Evolutionary conservation across 495 filamentous ascomycete species (phyloP).

Genomic region (Cercophora newfieldiana): DNA sequence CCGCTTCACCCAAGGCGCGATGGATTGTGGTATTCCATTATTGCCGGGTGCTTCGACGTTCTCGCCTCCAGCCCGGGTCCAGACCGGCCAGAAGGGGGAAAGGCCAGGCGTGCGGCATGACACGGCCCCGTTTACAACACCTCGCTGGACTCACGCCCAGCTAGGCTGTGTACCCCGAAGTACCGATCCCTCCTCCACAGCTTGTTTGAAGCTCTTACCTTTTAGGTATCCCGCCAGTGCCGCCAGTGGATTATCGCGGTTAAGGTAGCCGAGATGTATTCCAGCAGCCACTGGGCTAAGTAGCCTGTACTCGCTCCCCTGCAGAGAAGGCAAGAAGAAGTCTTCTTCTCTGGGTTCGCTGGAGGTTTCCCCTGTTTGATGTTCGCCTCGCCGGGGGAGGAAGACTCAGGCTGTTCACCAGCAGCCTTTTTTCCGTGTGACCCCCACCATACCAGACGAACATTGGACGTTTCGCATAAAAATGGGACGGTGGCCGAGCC

Average conservation of each 20-base stretch:
- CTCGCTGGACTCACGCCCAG: slow-evolving; percentile 3
- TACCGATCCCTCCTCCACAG: not conserved
- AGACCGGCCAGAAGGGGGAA: not conserved
- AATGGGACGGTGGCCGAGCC: not conserved
- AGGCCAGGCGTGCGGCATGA: not conserved
- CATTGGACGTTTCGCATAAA: slow-evolving; percentile 2
- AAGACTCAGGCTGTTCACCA: not conserved
- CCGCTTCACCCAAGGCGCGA: not conserved
- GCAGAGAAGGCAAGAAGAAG: not conserved
- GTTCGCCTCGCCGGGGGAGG: not conserved
- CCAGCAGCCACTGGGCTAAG: not conserved
- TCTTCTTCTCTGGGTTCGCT: not conserved
- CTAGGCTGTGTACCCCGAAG: slow-evolving; percentile 1
- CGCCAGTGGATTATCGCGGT: not conserved
- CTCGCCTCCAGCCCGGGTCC: slow-evolving; percentile 9
- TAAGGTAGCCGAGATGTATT: slow-evolving; percentile 7
- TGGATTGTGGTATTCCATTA: not conserved
- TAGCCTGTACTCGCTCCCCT: not conserved
- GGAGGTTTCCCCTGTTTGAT: slow-evolving; percentile 5
- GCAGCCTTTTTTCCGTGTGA: slow-evolving; percentile 1
- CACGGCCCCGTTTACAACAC: not conserved
- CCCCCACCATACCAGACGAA: slow-evolving; percentile 6
- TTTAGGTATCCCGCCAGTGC: not conserved
- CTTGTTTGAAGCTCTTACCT: not conserved
- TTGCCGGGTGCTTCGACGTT: not conserved